These are phyloP conservation scores for Sicyos baderoa DNA, from an alignment of 306 rosid species.

Conservation along the genomic window DNA sequence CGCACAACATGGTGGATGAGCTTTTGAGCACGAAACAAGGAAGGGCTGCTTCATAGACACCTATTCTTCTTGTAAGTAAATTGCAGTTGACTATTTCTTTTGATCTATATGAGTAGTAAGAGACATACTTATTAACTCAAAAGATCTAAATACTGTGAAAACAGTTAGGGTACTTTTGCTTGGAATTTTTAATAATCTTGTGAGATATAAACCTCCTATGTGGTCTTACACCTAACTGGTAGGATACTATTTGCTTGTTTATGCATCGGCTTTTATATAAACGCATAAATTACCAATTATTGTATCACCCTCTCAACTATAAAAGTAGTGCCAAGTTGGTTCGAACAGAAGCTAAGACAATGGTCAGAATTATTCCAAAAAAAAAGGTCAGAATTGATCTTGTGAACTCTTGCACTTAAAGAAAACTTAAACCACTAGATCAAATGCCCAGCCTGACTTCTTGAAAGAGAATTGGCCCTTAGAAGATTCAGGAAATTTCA, in stretches of 20 bases:
- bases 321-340: neutral
- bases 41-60: neutral
- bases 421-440: too few species aligned
- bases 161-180: neutral
- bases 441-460: too few species aligned
- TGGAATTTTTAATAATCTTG: neutral
- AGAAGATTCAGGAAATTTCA: too few species aligned
- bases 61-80: neutral
- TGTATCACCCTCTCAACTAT: neutral
- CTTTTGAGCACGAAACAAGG: neutral
- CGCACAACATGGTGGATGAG: neutral
- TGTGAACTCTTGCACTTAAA: too few species aligned
- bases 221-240: neutral
- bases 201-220: neutral
- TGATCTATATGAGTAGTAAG: neutral
- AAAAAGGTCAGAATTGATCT: conserved; percentile 3
- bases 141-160: neutral
- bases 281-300: neutral
- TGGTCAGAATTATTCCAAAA: too few species aligned
- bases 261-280: neutral
- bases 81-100: conserved; percentile 9
- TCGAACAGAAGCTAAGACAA: neutral
- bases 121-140: neutral
- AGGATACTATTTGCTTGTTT: neutral
- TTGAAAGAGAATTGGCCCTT: too few species aligned